A percentile compares a stretch with the other conserved stretches of the same genome.
Conservation (phyloP, 352 stramenopile genomes). For the Pythium myriotylum region DNA sequence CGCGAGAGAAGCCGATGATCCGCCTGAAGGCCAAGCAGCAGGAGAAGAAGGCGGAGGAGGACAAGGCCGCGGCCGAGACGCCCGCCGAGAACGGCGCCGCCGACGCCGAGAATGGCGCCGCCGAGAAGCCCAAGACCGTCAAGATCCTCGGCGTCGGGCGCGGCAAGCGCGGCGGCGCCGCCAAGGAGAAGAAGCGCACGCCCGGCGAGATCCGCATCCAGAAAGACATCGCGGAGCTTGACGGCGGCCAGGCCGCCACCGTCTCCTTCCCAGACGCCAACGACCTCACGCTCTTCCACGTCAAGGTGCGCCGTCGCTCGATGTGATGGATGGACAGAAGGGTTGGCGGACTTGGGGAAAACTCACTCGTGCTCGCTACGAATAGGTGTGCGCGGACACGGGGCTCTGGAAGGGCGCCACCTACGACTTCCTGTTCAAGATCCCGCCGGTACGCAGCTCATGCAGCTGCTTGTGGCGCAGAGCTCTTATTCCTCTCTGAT, state of each 20-base stretch:
- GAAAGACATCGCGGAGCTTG: slow-evolving; percentile 98
- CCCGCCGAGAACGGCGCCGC: slow-evolving; percentile 27
- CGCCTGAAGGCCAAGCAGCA: slow-evolving; percentile 85
- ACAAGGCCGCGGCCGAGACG: slow-evolving; percentile 40
- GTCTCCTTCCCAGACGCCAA: slow-evolving; percentile 97
- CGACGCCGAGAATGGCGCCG: slow-evolving; percentile 23
- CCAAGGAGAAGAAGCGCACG: slow-evolving; percentile 92
- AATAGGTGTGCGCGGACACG: slow-evolving; percentile 91
- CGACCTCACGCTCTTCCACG: slow-evolving; percentile 93
- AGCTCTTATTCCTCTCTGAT: not conserved
- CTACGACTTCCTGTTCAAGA: slow-evolving; percentile 98
- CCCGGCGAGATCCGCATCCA: slow-evolving; percentile 98
- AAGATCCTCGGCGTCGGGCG: slow-evolving; percentile 86
- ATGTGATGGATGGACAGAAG: too few relatives aligned
- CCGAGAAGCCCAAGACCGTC: slow-evolving; percentile 71
- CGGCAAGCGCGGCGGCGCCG: slow-evolving; percentile 62
- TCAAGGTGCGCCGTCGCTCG: too few relatives aligned
- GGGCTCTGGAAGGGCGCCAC: slow-evolving; percentile 97
- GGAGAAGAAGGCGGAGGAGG: slow-evolving; percentile 84
- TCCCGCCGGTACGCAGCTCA: slow-evolving; percentile 85
- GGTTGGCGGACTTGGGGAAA: too few relatives aligned
- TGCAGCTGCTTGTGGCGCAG: not conserved
- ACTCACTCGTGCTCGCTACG: too few relatives aligned
- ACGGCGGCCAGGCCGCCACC: slow-evolving; percentile 95
- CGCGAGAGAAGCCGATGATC: slow-evolving; percentile 52